Evolutionary conservation across 1,284 basidiomycete species (phyloP), one percentile per base, ranked within the genome.

Genomic region (Rhodotorula sp.): DNA sequence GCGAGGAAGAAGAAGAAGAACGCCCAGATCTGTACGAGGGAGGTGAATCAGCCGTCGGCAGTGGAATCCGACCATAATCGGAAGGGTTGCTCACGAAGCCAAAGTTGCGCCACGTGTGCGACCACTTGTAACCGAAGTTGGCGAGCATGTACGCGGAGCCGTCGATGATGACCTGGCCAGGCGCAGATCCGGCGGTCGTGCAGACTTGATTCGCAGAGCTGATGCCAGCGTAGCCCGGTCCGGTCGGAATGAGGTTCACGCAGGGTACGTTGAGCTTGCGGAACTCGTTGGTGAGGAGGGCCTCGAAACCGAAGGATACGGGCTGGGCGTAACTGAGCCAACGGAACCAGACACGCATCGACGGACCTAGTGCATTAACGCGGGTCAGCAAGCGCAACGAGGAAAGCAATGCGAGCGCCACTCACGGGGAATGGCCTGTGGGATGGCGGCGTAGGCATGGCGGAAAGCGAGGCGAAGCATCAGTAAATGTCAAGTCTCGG

Each of bases 31-130:
- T 70, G 57, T 21, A n/a, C 39, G 2, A 26, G 6, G 5, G 23
- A 26, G 23, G 58, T 3, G 48, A 7, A 8, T 57, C n/a, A 57
- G 29, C 29, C 29, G 29, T 29, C 29, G 29, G 29, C 29, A 29
- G 29, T 29, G 29, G 29, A 29, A 29, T 29, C 29, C 29, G 29
- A 29, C 29, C 29, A 29, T 3, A 29, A 29, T 29, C 29, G 29
- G 29, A 34, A 23, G 43, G 47, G 21, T 2, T 21, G 58, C 51
- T 23, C 3, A 67, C 59, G 67, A 89, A 85, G 56, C 87, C 87
- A 70, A 86, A 83, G 64, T 74, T 71, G 48, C 86, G 84, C 91
- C 91, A 92, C 3, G 89, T 79, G 79, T 92, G 83, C n/a, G 80
- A 81, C 74, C 86, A 86, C 34, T 81, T 79, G 81, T 91, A 95